Conservation (phyloP, 768 basidiomycete genomes). For the Lentinula boryana region DNA sequence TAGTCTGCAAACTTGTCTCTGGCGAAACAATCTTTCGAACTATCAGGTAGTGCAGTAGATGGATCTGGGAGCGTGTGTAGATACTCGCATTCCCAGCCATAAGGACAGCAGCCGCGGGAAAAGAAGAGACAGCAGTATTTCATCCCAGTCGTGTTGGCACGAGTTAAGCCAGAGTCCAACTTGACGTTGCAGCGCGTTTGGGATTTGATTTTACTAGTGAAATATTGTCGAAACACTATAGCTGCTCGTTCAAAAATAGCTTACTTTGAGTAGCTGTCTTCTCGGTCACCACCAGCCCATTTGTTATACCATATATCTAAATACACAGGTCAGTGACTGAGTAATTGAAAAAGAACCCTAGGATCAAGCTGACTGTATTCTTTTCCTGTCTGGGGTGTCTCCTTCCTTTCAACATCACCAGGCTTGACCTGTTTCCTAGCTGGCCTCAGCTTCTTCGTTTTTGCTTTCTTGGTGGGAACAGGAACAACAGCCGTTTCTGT, state of each 20-base stretch:
- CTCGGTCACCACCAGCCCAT: slow-evolving; percentile 99
- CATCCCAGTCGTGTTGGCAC: slow-evolving; percentile 90
- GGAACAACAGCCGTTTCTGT: slow-evolving; percentile 1
- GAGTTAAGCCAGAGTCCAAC: slow-evolving; percentile 86
- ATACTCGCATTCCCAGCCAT: slow-evolving; percentile 98
- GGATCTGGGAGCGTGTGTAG: slow-evolving; percentile 83
- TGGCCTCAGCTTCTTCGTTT: slow-evolving; percentile 71
- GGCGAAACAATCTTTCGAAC: slow-evolving; percentile 94
- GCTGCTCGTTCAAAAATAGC: slow-evolving; percentile 17
- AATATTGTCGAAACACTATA: not conserved
- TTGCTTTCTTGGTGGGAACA: slow-evolving; percentile 16
- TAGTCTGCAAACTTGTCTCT: slow-evolving; percentile 97
- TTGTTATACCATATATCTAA: slow-evolving; percentile 98
- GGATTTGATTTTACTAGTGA: slow-evolving; percentile 80
- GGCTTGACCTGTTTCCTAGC: slow-evolving; percentile 92
- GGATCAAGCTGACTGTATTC: slow-evolving; percentile 75
- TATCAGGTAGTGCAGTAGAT: slow-evolving; percentile 68
- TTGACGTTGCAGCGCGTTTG: slow-evolving; percentile 89
- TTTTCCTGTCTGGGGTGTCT: slow-evolving; percentile 87
- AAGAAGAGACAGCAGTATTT: slow-evolving; percentile 96
- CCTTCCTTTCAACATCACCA: slow-evolving; percentile 85
- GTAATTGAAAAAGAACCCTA: not conserved
- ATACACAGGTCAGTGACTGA: slow-evolving; percentile 3
- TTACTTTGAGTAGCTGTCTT: slow-evolving; percentile 93
- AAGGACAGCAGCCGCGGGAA: slow-evolving; percentile 93